These are phyloP conservation scores for Phaeosphaeriaceae sp. DNA, from an alignment of 2,329 filamentous ascomycete genomes.

Conservation along the genomic window DNA sequence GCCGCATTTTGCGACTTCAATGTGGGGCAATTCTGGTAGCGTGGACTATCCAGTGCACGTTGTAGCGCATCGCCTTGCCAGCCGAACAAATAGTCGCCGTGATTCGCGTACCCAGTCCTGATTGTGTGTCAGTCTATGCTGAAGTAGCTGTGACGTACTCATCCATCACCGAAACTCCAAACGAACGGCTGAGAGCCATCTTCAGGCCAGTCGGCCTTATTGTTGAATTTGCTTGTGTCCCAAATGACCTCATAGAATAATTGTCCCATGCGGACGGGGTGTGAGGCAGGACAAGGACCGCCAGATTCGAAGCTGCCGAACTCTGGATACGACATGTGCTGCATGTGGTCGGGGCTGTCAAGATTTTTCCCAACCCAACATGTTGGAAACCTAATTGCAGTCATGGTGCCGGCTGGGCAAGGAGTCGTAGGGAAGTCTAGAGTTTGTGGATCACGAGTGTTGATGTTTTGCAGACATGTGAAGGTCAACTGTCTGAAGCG, in stretches of 20 bases:
- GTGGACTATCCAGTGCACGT: slow-evolving; percentile 44
- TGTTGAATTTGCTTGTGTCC: slow-evolving; percentile 46
- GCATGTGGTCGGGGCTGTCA: slow-evolving; percentile 44
- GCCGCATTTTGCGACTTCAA: slow-evolving; percentile 55
- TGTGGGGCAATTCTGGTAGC: slow-evolving; percentile 48
- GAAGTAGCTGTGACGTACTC: not conserved
- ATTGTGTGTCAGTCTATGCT: not conserved
- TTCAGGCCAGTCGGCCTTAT: slow-evolving; percentile 28
- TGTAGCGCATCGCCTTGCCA: slow-evolving; percentile 59
- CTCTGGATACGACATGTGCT: slow-evolving; percentile 29
- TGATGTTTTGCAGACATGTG: slow-evolving; percentile 50
- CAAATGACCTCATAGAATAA: slow-evolving; percentile 35
- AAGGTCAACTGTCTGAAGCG: slow-evolving; percentile 55
- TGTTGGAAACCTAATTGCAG: slow-evolving; percentile 48
- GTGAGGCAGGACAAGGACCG: slow-evolving; percentile 58
- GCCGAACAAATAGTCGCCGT: slow-evolving; percentile 61
- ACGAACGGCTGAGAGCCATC: slow-evolving; percentile 42
- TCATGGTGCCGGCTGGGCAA: slow-evolving; percentile 52
- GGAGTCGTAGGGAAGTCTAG: slow-evolving; percentile 47
- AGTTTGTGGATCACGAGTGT: slow-evolving; percentile 50
- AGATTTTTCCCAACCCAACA: slow-evolving; percentile 34
- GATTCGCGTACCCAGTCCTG: slow-evolving; percentile 56
- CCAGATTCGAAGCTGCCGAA: slow-evolving; percentile 30
- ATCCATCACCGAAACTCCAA: slow-evolving; percentile 47
- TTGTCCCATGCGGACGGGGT: slow-evolving; percentile 49